Percentiles rank a stretch among this genome's conserved stretches.
These are phyloP conservation scores for Yamadazyma phyllophila DNA, from an alignment of 805 yeast genomes.

Conservation along the genomic window DNA sequence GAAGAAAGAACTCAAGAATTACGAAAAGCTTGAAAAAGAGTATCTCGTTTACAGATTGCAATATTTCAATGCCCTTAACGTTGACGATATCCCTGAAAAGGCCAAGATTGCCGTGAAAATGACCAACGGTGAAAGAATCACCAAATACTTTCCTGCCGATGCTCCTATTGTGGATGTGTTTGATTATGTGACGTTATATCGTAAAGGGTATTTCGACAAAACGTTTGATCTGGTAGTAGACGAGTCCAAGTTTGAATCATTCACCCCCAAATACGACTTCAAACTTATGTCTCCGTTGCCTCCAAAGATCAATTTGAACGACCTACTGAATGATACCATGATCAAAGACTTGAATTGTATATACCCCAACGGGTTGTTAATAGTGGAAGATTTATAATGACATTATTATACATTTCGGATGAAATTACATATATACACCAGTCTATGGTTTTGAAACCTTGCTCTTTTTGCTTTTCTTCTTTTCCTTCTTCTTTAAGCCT, in stretches of 20 bases:
- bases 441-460: slow-evolving; percentile 5
- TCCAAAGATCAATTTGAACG: slow-evolving; percentile 32
- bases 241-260: slow-evolving; percentile 22
- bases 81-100: slow-evolving; percentile 15
- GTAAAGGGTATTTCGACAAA: slow-evolving; percentile 40
- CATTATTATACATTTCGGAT: not conserved
- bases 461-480: slow-evolving; percentile 63
- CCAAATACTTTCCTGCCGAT: slow-evolving; percentile 30
- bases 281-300: slow-evolving; percentile 37
- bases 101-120: slow-evolving; percentile 73
- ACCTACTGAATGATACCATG: slow-evolving; percentile 28
- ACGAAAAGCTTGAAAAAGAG: slow-evolving; percentile 35
- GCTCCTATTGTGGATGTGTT: slow-evolving; percentile 30
- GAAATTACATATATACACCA: not conserved
- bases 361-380: slow-evolving; percentile 51
- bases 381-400: slow-evolving; percentile 46
- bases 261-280: slow-evolving; percentile 28
- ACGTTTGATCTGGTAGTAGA: slow-evolving; percentile 23
- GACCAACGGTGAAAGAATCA: slow-evolving; percentile 58
- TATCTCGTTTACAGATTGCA: slow-evolving; percentile 28
- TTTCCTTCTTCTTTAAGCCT: slow-evolving; percentile 81
- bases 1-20: slow-evolving; percentile 32
- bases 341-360: slow-evolving; percentile 60
- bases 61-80: slow-evolving; percentile 20
- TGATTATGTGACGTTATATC: slow-evolving; percentile 31